Evolutionary conservation across 2,329 filamentous ascomycete genomes (phyloP), one percentile per base, ranked within the genome.

Genomic region (Aureobasidium sp.): DNA sequence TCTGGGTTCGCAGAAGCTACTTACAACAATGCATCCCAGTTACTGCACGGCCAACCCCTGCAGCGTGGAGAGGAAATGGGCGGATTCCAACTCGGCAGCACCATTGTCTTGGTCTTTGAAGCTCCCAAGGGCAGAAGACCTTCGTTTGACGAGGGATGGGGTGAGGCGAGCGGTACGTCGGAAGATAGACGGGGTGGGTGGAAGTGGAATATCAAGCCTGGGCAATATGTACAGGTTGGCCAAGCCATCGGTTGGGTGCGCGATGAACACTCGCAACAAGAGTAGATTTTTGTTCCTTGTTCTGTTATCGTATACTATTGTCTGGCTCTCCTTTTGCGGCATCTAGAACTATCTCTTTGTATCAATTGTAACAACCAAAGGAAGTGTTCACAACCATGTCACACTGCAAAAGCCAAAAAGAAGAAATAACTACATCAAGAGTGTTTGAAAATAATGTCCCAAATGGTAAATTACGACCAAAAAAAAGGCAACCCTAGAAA

Each of bases 41-140:
- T 96, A 2, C 81, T 99, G 0, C 85, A 85, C 22, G 94, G 95
- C 2, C 87, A 97, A 72, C 88, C 93, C 1, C 78, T 99, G 61
- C 84, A 87, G 66, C 83, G 89, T 48, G 94, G 94, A 39, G 93
- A 97, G 72, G 94, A 99, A 76, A 97, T 99, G 91, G 94, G 94
- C 61, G 95, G 94, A 0, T 99, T 99, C 77, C 91, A 95, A 78
- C 81, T 99, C 3, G 94, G 94, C 22, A 96, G 91, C 73, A 96
- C 93, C 1, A 87, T 99, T 67, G 94, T 99, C 42, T 80, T 99
- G 58, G 91, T 99, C 0, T 99, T 99, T 72, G 95, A 99, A 77
- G 94, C 94, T 14, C 94, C 94, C 0, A 84, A 87, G 68, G 84
- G 84, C 15, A 70, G 75, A 31, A 79, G 80, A 56, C 76, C 73